Base-by-base conservation (phyloP, 441 rosid species). In the Eutrema salsugineum region DNA sequence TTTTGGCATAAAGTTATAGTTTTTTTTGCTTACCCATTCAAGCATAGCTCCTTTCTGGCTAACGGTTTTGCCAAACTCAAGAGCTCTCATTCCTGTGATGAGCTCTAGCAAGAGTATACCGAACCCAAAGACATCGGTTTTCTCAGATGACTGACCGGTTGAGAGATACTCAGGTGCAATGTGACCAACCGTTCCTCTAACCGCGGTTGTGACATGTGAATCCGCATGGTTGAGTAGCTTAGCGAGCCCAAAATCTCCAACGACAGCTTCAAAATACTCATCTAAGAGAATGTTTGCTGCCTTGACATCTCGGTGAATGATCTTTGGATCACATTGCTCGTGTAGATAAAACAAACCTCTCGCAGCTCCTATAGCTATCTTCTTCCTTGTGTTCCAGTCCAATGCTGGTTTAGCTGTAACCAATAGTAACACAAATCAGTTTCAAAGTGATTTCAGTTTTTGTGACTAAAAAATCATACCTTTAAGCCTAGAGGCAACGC, bases 221-320 rank as follows among this genome's bases (percentile, higher is more conserved):
- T 88, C 98, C 7, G 85, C 84, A 69, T 89, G 97, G 80, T 93
- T 91, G 46, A 93, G 87, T 10, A 91, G 97, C 80, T 93, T 93
- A 10, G 96, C 98, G 0, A 93, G 91, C 43, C 98, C 98, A 73
- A 93, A 88, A 78, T 91, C 98, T 7, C 97, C 98, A n/a, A 93
- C 96, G 0, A 91, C 83, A 14, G 91, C 97, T 79, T 93, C 98
- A 27, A 66, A 91, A 69, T 57, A 84, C 61, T 93, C 98, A 57
- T 93, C 97, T 48, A 91, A 80, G 28, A 91, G 92, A 55, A 91
- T 79, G 46, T 93, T 93, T 36, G 94, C 97, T 55, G 98, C 98
- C 82, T 93, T 90, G 51, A 93, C 97, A 47, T 93, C 97, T 72
- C 98, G 80, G 65, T 93, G 97, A 58, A 93, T 89, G 71, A 93